Conservation (phyloP, 2,329 filamentous ascomycete genomes). For the Microdochium trichocladiopsis region DNA sequence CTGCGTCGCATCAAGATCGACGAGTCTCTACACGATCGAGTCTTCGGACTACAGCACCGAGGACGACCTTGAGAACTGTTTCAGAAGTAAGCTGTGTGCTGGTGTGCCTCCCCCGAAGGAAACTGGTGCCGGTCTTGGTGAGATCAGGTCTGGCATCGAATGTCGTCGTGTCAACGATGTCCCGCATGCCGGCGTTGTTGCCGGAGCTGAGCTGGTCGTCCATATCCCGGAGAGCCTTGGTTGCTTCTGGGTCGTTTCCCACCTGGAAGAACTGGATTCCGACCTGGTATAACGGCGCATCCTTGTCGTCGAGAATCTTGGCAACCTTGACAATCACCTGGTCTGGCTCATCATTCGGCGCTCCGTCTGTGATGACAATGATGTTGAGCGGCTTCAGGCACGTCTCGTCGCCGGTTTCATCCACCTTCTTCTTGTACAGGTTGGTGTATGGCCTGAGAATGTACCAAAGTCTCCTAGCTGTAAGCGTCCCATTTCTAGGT, state of each 20-base stretch:
- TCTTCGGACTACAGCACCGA: conserved; percentile 67
- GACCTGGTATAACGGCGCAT: conserved; percentile 73
- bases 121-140: not conserved
- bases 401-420: conserved; percentile 23
- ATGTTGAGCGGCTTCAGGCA: conserved; percentile 74
- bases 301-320: conserved; percentile 59
- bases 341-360: conserved; percentile 72
- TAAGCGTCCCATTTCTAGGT: conserved; percentile 65
- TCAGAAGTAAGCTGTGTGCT: conserved; percentile 50
- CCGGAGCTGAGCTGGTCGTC: conserved; percentile 63
- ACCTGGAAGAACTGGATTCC: conserved; percentile 97
- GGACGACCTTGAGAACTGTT: conserved; percentile 72
- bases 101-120: conserved; percentile 19
- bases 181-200: conserved; percentile 54
- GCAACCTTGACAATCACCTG: conserved; percentile 60
- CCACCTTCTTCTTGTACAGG: conserved; percentile 35
- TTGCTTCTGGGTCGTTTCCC: conserved; percentile 62
- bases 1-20: conserved; percentile 2
- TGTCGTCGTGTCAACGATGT: conserved; percentile 88
- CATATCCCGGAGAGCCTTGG: conserved; percentile 58
- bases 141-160: conserved; percentile 41
- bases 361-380: conserved; percentile 89
- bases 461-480: conserved; percentile 60
- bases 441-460: conserved; percentile 70
- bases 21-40: conserved; percentile 43